Conservation (phyloP, 179 eudicot genomes). For the Corrigiola litoralis region DNA sequence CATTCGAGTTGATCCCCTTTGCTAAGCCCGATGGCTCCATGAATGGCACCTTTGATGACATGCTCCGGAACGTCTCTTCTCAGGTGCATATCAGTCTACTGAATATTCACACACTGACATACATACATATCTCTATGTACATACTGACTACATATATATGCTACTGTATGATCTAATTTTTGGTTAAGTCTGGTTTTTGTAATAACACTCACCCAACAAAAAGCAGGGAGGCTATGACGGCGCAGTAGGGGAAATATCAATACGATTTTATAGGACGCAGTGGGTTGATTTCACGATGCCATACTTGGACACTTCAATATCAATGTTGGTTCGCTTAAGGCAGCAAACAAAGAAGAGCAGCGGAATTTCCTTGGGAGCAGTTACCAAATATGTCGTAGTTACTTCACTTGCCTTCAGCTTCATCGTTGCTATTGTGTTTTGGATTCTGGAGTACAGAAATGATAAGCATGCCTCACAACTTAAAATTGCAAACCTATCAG, state of each 20-base stretch:
- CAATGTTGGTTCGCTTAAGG: constrained; percentile 21
- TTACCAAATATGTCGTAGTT: constrained; percentile 19
- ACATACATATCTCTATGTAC: no score
- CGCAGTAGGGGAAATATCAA: constrained; percentile 23
- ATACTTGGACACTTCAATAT: constrained; percentile 20
- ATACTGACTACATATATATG: no score
- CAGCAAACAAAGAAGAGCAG: neutral
- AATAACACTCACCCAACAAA: neutral
- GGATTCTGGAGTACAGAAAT: constrained; percentile 19
- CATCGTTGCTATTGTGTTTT: constrained; percentile 14
- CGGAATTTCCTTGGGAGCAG: neutral
- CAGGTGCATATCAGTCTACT: no score
- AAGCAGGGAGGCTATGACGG: constrained; percentile 8
- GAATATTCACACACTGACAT: no score
- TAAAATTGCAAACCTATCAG: neutral
- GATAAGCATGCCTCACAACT: constrained; percentile 12
- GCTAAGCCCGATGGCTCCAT: constrained; percentile 20
- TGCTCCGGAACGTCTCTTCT: constrained; percentile 12
- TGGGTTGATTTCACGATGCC: constrained; percentile 28
- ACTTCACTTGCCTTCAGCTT: constrained; percentile 20
- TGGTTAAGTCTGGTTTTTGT: no score
- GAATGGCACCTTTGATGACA: constrained; percentile 24
- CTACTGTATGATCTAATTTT: no score
- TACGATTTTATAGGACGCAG: constrained; percentile 14
- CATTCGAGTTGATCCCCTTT: neutral